These are phyloP conservation scores for Straminergon stramineum DNA, from an alignment of 225 moss, liverwort and hornwort genomes.

Conservation along the genomic window DNA sequence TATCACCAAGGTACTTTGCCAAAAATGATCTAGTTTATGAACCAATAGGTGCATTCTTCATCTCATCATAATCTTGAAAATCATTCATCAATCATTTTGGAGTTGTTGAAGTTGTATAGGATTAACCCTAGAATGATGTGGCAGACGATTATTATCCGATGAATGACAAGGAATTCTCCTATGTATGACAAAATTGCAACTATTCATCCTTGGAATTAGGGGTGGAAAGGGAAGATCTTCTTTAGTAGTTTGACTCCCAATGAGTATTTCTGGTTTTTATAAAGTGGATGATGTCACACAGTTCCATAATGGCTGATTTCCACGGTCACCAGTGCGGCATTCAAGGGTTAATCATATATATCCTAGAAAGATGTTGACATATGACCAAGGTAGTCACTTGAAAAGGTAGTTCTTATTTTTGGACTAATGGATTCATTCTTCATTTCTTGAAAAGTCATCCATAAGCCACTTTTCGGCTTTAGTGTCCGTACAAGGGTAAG, in stretches of 20 bases:
- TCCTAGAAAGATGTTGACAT: rapidly evolving
- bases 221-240: too few species aligned
- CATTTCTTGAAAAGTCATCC: background rate
- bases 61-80: background rate
- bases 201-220: too few species aligned
- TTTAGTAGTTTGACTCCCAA: too few species aligned
- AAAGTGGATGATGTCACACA: too few species aligned
- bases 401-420: background rate
- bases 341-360: too few species aligned
- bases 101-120: rapidly evolving
- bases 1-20: background rate
- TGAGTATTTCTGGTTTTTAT: too few species aligned
- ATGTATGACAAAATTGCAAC: too few species aligned
- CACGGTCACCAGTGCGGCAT: too few species aligned
- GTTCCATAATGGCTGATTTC: too few species aligned
- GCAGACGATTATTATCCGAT: too few species aligned
- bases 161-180: too few species aligned
- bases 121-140: rapidly evolving
- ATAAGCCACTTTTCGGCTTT: rapidly evolving
- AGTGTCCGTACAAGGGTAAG: too few species aligned
- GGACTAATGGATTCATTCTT: rapidly evolving
- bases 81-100: background rate
- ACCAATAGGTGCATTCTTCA: background rate
- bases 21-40: background rate
- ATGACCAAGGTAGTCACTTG: background rate